Base-by-base conservation (phyloP, 2,329 filamentous ascomycete genomes). In the Fusarium pseudonygamai region DNA sequence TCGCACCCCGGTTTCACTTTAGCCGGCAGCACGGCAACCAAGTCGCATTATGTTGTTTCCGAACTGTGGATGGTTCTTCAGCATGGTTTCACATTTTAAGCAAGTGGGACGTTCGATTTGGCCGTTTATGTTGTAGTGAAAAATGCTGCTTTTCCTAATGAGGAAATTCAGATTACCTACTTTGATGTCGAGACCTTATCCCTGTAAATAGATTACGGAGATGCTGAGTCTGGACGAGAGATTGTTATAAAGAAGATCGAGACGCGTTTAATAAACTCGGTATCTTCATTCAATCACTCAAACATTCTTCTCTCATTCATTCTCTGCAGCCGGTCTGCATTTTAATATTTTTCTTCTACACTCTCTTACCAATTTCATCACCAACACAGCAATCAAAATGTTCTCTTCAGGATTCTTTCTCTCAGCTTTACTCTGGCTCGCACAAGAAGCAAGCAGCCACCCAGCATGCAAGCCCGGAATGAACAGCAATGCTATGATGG, bases 261-360 rank as follows among this genome's bases (percentile, higher is more conserved):
- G 13, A 4, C 7, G 24, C 20, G 32, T 37, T 36, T 32, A 49
- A n/a, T n/a, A 28, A 26, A 22, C 24, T 28, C 32, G 13, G 15
- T 20, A 49, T n/a, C 24, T 58, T 22, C 28, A 61, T 24, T n/a
- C 40, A 32, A 14, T 57, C 37, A 57, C 20, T 34, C 32, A 45
- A 7, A 6, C 39, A 34, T 3, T 42, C 36, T 34, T 37, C n/a
- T 32, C 15, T 59, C 30, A 16, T 40, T 36, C n/a, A 15, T 52
- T 67, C n/a, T 64, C 16, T 45, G 64, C 52, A 67, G 64, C 64
- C 16, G 64, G 64, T 12, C 62, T 67, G 64, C 34, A 2, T 34
- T 39, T 42, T 28, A 28, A 22, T 42, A 26, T 15, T 32, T 32
- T 15, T 14, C 36, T 18, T 14, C 18, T 4, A 36, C n/a, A 15